Percentiles rank a stretch among this genome's conserved stretches.
These are phyloP conservation scores for Saturnispora saitoi DNA, from an alignment of 805 yeast genomes.

Conservation along the genomic window DNA sequence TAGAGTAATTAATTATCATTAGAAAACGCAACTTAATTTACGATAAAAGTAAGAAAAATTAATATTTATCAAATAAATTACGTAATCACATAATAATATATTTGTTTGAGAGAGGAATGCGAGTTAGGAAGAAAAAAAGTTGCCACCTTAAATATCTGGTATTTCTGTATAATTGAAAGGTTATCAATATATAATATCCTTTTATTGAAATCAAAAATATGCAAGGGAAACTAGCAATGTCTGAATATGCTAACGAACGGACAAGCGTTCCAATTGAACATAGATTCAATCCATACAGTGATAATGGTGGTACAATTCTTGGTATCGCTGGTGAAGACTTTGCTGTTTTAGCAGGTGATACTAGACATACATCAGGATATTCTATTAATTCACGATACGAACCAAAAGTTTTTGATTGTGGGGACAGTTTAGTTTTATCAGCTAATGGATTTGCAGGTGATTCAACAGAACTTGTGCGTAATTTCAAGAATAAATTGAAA, in stretches of 20 bases:
- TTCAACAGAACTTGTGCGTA: slow-evolving; percentile 73
- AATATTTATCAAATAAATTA: no score
- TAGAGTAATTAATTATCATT: no score
- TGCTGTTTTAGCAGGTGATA: slow-evolving; percentile 95
- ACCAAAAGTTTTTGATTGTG: slow-evolving; percentile 82
- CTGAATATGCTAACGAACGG: slow-evolving; percentile 55
- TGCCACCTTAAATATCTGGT: neutral
- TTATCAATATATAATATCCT: neutral
- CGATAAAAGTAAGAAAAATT: no score
- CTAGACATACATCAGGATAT: slow-evolving; percentile 94
- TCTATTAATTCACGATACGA: slow-evolving; percentile 88
- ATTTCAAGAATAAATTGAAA: slow-evolving; percentile 59
- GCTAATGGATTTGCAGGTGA: slow-evolving; percentile 98
- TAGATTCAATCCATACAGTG: slow-evolving; percentile 85
- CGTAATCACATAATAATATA: no score
- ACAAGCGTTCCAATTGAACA: slow-evolving; percentile 71
- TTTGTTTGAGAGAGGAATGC: neutral
- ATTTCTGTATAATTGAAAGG: no score
- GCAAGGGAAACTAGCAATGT: slow-evolving; percentile 2
- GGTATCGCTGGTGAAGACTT: slow-evolving; percentile 98
- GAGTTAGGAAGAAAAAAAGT: neutral
- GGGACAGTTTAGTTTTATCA: slow-evolving; percentile 77
- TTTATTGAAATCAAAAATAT: neutral
- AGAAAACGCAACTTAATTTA: no score
- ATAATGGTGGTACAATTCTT: slow-evolving; percentile 93